Evolutionary conservation across 495 filamentous ascomycete genomes (phyloP).

Genomic region (Evansstolkia leycettana): DNA sequence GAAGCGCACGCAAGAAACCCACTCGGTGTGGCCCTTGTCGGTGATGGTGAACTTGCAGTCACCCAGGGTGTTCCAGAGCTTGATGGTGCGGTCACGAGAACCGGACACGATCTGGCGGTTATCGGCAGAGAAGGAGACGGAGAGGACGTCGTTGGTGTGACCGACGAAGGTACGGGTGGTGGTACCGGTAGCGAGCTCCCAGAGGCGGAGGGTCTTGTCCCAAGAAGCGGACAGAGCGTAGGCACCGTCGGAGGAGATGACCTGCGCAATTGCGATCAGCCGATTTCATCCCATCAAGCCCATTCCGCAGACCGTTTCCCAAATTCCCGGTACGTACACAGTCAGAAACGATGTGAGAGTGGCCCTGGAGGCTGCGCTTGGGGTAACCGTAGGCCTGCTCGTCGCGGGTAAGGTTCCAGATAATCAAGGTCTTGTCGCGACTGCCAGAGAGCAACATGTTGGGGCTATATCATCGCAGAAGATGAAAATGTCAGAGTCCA

Average conservation of each 20-base stretch:
- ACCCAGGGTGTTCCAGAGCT: conserved; percentile 99
- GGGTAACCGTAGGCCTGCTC: conserved; percentile 96
- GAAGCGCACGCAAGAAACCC: conserved; percentile 99
- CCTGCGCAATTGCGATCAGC: conserved; percentile 45
- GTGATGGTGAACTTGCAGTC: conserved; percentile 99
- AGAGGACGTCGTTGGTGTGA: conserved; percentile 98
- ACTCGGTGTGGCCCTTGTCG: conserved; percentile 99
- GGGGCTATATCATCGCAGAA: conserved; percentile 50
- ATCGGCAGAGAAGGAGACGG: conserved; percentile 99
- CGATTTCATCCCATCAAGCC: conserved; percentile 8
- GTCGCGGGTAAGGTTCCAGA: conserved; percentile 99
- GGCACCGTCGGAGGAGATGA: conserved; percentile 99
- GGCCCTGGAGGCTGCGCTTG: conserved; percentile 94
- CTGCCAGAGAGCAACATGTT: conserved; percentile 98
- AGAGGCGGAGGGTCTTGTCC: conserved; percentile 99
- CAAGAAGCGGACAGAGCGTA: conserved; percentile 98
- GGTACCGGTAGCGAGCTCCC: conserved; percentile 92
- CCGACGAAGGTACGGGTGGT: conserved; percentile 98
- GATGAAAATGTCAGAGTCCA: conserved; percentile 24
- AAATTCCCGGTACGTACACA: conserved; percentile 83
- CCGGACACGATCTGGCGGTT: conserved; percentile 99
- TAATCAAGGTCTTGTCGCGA: conserved; percentile 98
- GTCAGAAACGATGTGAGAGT: conserved; percentile 99
- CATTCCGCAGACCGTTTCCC: conserved; percentile 8
- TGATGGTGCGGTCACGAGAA: conserved; percentile 95